Percentiles rank a stretch among this genome's conserved stretches.
phyloP scores from a whole-genome alignment of 805 yeast species.

The Metschnikowia henanensis region DNA sequence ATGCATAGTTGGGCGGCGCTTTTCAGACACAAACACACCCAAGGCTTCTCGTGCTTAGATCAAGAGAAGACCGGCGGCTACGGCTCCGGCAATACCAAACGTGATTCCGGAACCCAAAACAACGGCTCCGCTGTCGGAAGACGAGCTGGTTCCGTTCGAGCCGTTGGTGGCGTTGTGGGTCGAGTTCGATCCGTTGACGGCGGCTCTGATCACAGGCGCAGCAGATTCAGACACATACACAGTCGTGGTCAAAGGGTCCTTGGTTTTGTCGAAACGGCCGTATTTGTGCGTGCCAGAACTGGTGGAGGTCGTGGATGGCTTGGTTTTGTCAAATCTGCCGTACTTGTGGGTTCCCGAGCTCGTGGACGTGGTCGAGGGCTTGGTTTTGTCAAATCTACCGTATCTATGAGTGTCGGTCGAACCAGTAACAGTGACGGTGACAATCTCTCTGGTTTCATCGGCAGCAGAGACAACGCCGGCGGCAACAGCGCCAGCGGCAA shows the following conservation, averaged over 20 bases:
- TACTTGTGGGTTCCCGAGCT: slow-evolving; percentile 20
- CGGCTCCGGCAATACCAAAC: slow-evolving; percentile 41
- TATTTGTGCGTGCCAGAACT: slow-evolving; percentile 45
- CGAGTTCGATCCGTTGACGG: slow-evolving; percentile 8
- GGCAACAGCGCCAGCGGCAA: slow-evolving; percentile 18
- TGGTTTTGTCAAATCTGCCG: slow-evolving; percentile 23
- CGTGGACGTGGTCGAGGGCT: slow-evolving; percentile 12
- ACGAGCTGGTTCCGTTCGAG: slow-evolving; percentile 24
- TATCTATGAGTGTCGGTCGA: slow-evolving; percentile 22
- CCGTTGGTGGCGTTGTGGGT: slow-evolving; percentile 17
- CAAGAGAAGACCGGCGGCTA: slow-evolving; percentile 52
- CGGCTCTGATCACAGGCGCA: slow-evolving; percentile 18
- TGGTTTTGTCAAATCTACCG: slow-evolving; percentile 26
- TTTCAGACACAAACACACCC: background rate
- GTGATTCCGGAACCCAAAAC: slow-evolving; percentile 19
- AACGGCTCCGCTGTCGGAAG: slow-evolving; percentile 24
- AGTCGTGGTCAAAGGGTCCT: slow-evolving; percentile 37
- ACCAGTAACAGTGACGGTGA: slow-evolving; percentile 20
- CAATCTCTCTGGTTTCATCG: slow-evolving; percentile 16
- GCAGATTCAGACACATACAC: slow-evolving; percentile 24
- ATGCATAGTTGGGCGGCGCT: background rate
- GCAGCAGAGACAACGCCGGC: slow-evolving; percentile 18
- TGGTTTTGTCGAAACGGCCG: slow-evolving; percentile 51
- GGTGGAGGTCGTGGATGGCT: slow-evolving; percentile 12
- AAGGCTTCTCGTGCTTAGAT: slow-evolving; percentile 10